Base-by-base conservation (phyloP, 1,284 basidiomycete species). In the Bondarzewia mesenterica region DNA sequence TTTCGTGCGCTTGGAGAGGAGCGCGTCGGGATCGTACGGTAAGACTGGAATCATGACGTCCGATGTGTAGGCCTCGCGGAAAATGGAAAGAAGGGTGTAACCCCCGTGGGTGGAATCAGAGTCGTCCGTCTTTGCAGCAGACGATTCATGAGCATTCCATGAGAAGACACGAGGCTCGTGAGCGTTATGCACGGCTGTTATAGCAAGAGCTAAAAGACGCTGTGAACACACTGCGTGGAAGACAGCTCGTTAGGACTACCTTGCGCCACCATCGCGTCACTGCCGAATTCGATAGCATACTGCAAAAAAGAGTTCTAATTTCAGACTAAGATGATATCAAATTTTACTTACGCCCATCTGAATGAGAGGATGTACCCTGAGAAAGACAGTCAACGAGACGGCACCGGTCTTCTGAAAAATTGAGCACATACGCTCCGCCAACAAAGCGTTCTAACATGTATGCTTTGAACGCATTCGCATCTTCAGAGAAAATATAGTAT, bases 211-310 rank as follows among this genome's bases (percentile, higher is more conserved):
- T 74, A 40, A 7, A 42, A 39, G n/a, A n/a, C n/a, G n/a, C n/a
- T n/a, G n/a, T n/a, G n/a, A n/a, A n/a, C n/a, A n/a, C n/a, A n/a
- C n/a, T n/a, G n/a, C n/a, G n/a, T n/a, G n/a, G n/a, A n/a, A 32
- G 5, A 38, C 14, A 35, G 18, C 7, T 2, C 27, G 3, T 20
- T 12, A 14, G 10, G 25, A 48, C 58, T 39, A 74, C 73, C 76
- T 64, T 76, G 73, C 3, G 79, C 78, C 1, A 82, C 63, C 55
- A 82, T 66, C 1, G 72, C 65, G 46, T 73, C 68, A 50, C 74
- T 75, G 0, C 69, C 68, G 54, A 86, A 85, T 54, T 85, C 82
- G 3, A 74, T 60, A 4, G 75, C 82, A 53, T 81, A 81, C 70
- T 80, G 8, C 44, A 25, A 35, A 18, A 36, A 21, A 27, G 16